These are phyloP conservation scores for Taphrina deformans DNA, from an alignment of 1,139 yeast species.

Conservation along the genomic window DNA sequence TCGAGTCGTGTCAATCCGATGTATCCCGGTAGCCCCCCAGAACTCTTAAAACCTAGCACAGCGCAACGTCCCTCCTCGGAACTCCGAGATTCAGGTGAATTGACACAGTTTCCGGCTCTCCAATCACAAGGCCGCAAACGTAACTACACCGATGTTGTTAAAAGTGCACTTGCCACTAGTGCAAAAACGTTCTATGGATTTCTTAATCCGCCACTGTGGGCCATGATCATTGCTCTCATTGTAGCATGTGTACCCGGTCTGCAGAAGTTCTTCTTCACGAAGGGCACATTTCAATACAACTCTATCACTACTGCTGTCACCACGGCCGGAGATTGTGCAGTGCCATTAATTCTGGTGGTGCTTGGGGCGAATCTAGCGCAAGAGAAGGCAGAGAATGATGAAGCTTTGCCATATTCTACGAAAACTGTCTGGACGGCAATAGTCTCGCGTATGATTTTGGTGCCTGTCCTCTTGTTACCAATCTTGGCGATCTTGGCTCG, in stretches of 20 bases:
- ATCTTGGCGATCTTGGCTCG: slow-evolving; percentile 65
- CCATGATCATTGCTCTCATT: slow-evolving; percentile 78
- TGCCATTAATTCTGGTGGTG: slow-evolving; percentile 70
- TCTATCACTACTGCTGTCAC: slow-evolving; percentile 74
- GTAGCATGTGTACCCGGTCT: slow-evolving; percentile 79
- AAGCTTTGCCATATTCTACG: slow-evolving; percentile 54
- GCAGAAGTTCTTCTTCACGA: slow-evolving; percentile 61
- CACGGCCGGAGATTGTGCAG: slow-evolving; percentile 83
- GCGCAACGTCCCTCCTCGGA: background rate
- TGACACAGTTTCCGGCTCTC: slow-evolving; percentile 31
- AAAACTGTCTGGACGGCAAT: slow-evolving; percentile 67
- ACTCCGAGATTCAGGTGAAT: slow-evolving; percentile 20
- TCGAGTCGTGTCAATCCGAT: background rate
- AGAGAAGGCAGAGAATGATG: slow-evolving; percentile 43
- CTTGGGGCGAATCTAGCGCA: slow-evolving; percentile 57
- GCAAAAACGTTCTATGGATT: slow-evolving; percentile 45
- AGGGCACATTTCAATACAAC: slow-evolving; percentile 66
- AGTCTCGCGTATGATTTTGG: slow-evolving; percentile 73
- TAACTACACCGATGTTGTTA: background rate
- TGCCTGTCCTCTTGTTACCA: slow-evolving; percentile 67
- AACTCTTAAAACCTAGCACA: background rate
- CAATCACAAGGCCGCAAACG: slow-evolving; percentile 7
- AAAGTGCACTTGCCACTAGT: background rate
- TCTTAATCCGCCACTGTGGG: slow-evolving; percentile 94
- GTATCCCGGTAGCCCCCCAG: background rate